Percentiles rank a stretch among this genome's conserved stretches.
Conservation (phyloP, 2,329 filamentous ascomycete genomes). For the Diaporthe vaccinii region DNA sequence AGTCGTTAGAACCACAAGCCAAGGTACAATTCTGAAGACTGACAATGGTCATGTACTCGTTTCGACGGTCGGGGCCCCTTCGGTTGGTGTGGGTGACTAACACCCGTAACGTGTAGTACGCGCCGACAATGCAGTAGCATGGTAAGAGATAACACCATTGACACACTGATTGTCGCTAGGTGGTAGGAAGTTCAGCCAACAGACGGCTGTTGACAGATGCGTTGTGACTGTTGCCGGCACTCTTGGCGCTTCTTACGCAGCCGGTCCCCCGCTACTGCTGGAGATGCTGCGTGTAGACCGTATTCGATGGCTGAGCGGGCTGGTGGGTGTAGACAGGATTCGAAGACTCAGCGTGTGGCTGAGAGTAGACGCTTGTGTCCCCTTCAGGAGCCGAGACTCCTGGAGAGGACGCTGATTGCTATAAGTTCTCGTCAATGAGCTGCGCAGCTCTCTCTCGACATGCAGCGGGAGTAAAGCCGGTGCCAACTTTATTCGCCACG, state of each 20-base stretch:
- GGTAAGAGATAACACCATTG: neutral
- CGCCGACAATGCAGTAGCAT: constrained; percentile 5
- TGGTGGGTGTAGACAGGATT: constrained; percentile 38
- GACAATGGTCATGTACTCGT: constrained; percentile 3
- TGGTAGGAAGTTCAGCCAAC: neutral
- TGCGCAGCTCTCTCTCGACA: constrained; percentile 85
- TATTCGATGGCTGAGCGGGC: constrained; percentile 44
- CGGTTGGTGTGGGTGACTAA: neutral
- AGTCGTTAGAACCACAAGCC: neutral
- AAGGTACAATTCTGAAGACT: neutral
- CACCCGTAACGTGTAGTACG: constrained; percentile 16
- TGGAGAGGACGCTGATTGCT: constrained; percentile 69
- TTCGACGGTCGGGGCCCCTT: neutral
- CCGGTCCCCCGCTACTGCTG: constrained; percentile 46
- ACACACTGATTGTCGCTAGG: constrained; percentile 5
- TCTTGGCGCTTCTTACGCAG: neutral
- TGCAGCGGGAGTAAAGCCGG: constrained; percentile 87
- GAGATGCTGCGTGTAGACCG: constrained; percentile 54
- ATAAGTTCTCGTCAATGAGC: constrained; percentile 66
- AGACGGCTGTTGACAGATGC: neutral
- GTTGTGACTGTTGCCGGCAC: neutral
- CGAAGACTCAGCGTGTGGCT: constrained; percentile 43
- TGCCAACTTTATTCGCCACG: constrained; percentile 90
- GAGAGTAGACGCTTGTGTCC: constrained; percentile 60
- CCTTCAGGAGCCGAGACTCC: constrained; percentile 60